Evolutionary conservation across 1,284 basidiomycete species (phyloP), one percentile per base, ranked within the genome.

Genomic region (Microbotryum intermedium): DNA sequence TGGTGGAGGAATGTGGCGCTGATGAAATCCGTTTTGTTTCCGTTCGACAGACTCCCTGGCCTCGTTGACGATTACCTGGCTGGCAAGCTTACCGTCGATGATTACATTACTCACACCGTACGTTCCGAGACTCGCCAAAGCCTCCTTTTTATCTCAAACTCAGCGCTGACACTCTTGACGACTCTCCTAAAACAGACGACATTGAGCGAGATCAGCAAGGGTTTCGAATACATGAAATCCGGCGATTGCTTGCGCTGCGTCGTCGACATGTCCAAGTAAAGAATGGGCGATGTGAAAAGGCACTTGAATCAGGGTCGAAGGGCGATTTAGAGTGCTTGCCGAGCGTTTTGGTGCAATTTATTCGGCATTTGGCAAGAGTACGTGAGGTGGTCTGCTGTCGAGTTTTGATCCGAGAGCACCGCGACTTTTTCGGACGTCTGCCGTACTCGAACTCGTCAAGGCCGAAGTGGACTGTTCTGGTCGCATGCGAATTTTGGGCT

Each of bases 171-270:
- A 8, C 2, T 23, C 10, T 18, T 34, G 6, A 13, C 26, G 0
- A 5, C 21, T 11, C 2, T 29, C 16, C 51, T 44, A 16, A 2
- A 2, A 16, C 62, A 65, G 63, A 55, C 61, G 18, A 64, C 67
- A 28, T 69, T 77, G 39, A 62, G 64, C 53, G 66, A 75, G 51
- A 74, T 77, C 68, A 76, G 74, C 67, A 66, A 76, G 57, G 76
- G 76, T 21, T 74, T 77, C 64, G 71, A 74, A 39, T 71, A 73
- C 64, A 77, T 76, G 75, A 72, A 77, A 59, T 52, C 59, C 11
- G 76, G 76, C 6, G 64, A 68, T 18, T 76, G 75, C 66, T 72
- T 77, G 50, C 69, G 76, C 42, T 76, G 74, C 50, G 70, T 72
- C 2, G 66, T 69, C 26, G 64, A 69, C 56, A 62, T 69, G 67